Evolutionary conservation across 305 asterid species (phyloP).

Genomic region (Solanum hybrid): DNA sequence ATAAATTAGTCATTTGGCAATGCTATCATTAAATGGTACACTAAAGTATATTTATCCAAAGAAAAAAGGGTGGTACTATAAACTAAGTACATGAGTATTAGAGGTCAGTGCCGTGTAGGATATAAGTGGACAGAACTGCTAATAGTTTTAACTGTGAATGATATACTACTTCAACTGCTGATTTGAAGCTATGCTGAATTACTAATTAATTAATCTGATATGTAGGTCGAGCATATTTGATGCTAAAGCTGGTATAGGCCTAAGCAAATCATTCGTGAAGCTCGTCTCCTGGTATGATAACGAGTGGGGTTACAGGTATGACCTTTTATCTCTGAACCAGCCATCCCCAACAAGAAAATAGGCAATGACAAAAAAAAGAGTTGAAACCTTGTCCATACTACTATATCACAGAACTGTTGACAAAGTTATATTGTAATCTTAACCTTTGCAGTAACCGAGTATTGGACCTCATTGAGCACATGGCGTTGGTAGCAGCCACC

Average conservation of each 20-base stretch:
- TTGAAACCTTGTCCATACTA: neutral
- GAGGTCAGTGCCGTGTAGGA: neutral
- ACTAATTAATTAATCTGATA: neutral
- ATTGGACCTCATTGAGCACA: slow-evolving; percentile 88
- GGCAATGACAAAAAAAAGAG: neutral
- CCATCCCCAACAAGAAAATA: neutral
- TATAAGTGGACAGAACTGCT: neutral
- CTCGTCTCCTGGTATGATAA: slow-evolving; percentile 95
- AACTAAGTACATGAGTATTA: neutral
- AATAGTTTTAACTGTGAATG: neutral
- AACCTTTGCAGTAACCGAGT: slow-evolving; percentile 72
- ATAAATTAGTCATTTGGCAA: neutral
- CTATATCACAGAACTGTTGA: neutral
- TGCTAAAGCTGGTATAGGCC: slow-evolving; percentile 96
- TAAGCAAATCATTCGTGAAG: slow-evolving; percentile 78
- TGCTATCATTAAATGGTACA: neutral
- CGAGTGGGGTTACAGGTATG: slow-evolving; percentile 99
- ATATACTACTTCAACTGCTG: neutral
- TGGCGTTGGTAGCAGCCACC: slow-evolving; percentile 86
- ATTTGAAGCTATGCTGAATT: neutral
- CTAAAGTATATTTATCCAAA: neutral
- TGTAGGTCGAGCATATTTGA: slow-evolving; percentile 93
- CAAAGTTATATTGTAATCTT: neutral
- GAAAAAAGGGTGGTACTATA: neutral
- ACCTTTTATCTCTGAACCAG: neutral